Evolutionary conservation across 2,329 filamentous ascomycete genomes (phyloP), one percentile per base, ranked within the genome.

Genomic region (Sordariomycetes sp.): DNA sequence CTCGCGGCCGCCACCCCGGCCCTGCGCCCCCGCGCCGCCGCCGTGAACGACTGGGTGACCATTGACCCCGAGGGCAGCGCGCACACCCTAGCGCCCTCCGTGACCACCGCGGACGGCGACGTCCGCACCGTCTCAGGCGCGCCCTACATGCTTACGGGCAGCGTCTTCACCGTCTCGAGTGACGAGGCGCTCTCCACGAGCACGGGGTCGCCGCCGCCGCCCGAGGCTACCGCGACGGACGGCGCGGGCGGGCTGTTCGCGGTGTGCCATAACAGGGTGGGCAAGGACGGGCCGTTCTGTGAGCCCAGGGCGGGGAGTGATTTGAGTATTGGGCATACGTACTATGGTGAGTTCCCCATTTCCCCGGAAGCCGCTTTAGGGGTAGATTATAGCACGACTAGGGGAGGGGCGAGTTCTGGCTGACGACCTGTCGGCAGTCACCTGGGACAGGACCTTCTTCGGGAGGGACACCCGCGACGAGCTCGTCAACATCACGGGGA

Each of bases 191-290:
- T 64, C 6, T 64, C 64, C 11, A 71, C 69, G 7, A 67, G 63
- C 56, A 71, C 69, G 14, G 68, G 67, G 24, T 59, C 64, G n/a
- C 61, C 68, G 2, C 69, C 68, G 3, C 67, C 68, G 3, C 69
- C 68, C 1, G 66, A 65, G 1, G 69, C 70, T 4, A 65, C 65
- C 0, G 65, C 63, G 3, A 60, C 57, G 3, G 54, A 58, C 10
- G 61, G 60, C 3, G 63, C 60, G 18, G 70, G 69, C 20, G 64
- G 65, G 6, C 68, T 71, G 52, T 64, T 70, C 37, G 61, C 63
- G 28, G 59, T 61, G 12, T 73, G 71, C 63, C 60, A 62, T 37
- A 62, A 63, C 52, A 63, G 63, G 43, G 61, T 64, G 28, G 66
- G 66, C 16, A 16, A 16, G 5, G 63, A 65, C 24, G 60, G 60